A percentile compares a stretch with the other conserved stretches of the same genome.
phyloP scores from a whole-genome alignment of 148 eudicot species.

The Heliamphora exappendiculata region DNA sequence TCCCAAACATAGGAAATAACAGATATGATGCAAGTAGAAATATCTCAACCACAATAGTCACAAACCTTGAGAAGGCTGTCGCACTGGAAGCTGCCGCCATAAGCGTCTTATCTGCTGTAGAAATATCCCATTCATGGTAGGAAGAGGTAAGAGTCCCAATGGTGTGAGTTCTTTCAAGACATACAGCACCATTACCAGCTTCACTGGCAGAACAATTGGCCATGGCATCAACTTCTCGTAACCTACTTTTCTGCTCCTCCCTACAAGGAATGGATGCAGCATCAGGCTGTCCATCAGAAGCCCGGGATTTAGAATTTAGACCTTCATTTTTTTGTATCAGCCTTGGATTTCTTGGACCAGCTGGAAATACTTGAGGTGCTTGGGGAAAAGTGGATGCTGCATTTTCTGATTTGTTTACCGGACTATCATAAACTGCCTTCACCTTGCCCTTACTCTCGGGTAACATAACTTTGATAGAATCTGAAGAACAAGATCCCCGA shows the following conservation, averaged over 20 bases:
- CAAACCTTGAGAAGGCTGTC: constrained; percentile 48
- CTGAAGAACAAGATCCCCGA: constrained; percentile 18
- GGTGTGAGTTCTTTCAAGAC: constrained; percentile 30
- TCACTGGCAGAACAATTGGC: constrained; percentile 19
- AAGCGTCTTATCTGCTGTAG: constrained; percentile 27
- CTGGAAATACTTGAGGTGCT: constrained; percentile 10
- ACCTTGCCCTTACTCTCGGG: constrained; percentile 24
- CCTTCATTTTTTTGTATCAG: constrained; percentile 78
- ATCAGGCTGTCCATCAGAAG: constrained; percentile 49
- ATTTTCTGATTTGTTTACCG: constrained; percentile 28
- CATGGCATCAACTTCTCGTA: constrained; percentile 21
- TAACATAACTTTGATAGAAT: constrained; percentile 18
- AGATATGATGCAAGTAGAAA: neutral
- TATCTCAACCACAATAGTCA: constrained; percentile 15
- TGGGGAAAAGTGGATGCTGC: constrained; percentile 16
- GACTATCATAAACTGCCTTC: constrained; percentile 21
- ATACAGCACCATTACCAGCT: constrained; percentile 21
- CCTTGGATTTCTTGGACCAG: constrained; percentile 37
- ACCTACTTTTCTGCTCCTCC: constrained; percentile 31
- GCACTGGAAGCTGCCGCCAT: constrained; percentile 25
- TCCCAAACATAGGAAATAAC: neutral
- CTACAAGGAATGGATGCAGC: constrained; percentile 16
- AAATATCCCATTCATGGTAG: constrained; percentile 23
- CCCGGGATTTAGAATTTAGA: constrained; percentile 73
- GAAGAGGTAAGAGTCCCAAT: constrained; percentile 33